These are phyloP conservation scores for Eutrema yunnanense DNA, from an alignment of 345 rosid genomes.

Conservation along the genomic window DNA sequence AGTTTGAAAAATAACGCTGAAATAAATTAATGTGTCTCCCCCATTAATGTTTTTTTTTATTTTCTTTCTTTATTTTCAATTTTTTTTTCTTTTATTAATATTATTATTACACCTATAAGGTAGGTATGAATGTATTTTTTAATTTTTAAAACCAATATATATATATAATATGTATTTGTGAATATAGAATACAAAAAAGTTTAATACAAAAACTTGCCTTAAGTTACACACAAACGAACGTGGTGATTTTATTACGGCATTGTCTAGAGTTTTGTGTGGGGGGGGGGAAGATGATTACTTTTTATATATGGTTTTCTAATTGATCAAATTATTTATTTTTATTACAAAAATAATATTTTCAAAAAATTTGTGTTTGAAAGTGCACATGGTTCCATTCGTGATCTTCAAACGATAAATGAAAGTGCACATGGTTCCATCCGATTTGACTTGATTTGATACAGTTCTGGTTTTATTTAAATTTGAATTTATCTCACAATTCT, in stretches of 20 bases:
- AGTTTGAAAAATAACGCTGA: constrained; percentile 59
- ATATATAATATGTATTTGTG: not conserved
- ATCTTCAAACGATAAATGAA: not conserved
- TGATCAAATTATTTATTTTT: not conserved
- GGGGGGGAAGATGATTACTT: constrained; percentile 21
- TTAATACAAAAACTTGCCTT: constrained; percentile 18
- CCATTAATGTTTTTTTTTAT: not conserved
- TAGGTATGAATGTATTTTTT: not conserved
- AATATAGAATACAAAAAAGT: constrained; percentile 5
- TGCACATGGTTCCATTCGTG: not conserved
- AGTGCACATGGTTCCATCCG: not conserved
- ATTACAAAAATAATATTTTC: not conserved
- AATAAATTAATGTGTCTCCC: constrained; percentile 11
- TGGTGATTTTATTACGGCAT: constrained; percentile 20
- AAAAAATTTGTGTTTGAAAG: not conserved
- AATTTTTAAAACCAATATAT: not conserved
- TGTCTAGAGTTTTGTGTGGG: not conserved
- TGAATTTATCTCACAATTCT: not conserved
- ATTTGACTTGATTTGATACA: not conserved
- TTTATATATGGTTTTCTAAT: not conserved
- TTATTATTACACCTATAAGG: not conserved
- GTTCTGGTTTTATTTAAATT: not conserved
- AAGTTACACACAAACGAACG: constrained; percentile 29
- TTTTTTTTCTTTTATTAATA: too few relatives aligned
- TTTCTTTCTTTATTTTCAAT: not conserved